Conservation (phyloP, 1,284 basidiomycete species). For the Microbotryum violaceum region DNA sequence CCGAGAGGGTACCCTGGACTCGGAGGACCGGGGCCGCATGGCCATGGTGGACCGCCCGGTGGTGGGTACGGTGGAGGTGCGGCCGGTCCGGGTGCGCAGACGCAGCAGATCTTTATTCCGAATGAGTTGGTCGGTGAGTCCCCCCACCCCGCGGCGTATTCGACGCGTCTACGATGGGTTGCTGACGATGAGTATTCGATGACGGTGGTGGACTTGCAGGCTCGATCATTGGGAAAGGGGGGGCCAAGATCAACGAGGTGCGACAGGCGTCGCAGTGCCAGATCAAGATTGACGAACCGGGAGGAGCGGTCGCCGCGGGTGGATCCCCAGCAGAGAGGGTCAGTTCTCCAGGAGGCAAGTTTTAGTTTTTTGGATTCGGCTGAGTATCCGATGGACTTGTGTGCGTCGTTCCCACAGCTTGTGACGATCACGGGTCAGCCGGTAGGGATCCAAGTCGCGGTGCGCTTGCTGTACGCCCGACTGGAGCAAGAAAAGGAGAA, state of each 20-base stretch:
- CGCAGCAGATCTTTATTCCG: constrained; percentile 97
- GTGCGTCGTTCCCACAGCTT: constrained; percentile 41
- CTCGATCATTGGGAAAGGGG: constrained; percentile 87
- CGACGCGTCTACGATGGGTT: not conserved
- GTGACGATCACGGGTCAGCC: constrained; percentile 93
- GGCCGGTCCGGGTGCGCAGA: constrained; percentile 60
- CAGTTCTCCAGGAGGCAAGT: not conserved
- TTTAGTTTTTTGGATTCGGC: too few species aligned
- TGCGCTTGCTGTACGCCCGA: constrained; percentile 85
- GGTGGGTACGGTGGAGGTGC: constrained; percentile 6
- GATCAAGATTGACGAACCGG: constrained; percentile 98
- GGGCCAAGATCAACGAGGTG: constrained; percentile 98
- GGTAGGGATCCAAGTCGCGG: constrained; percentile 91
- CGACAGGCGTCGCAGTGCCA: constrained; percentile 86
- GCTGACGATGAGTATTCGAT: not conserved
- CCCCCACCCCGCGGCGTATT: not conserved
- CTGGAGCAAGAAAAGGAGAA: constrained; percentile 60
- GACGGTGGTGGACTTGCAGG: not conserved
- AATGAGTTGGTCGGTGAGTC: constrained; percentile 78
- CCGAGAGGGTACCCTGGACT: not conserved
- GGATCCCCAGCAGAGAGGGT: constrained; percentile 62
- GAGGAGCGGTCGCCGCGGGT: constrained; percentile 48
- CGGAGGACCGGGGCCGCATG: not conserved
- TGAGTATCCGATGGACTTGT: too few species aligned
- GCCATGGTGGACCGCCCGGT: constrained; percentile 7